phyloP scores from a whole-genome alignment of 1,139 yeast genomes.

The Saccharomyces pastorianus region DNA sequence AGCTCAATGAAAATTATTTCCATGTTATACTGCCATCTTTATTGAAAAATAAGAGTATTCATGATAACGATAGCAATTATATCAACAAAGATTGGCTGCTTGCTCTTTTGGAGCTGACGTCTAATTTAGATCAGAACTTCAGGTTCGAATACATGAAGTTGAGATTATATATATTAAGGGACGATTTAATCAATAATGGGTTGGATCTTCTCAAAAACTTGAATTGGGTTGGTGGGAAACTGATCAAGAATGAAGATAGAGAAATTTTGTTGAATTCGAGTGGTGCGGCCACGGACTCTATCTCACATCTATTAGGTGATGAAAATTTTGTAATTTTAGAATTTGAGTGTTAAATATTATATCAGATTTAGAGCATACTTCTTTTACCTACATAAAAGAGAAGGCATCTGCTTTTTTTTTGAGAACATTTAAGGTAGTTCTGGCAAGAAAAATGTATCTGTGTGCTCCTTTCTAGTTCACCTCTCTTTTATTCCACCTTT shows the following conservation, averaged over 20 bases:
- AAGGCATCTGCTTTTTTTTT: too few relatives aligned
- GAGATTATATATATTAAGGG: constrained; percentile 21
- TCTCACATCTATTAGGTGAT: constrained; percentile 16
- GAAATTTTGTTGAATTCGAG: constrained; percentile 5
- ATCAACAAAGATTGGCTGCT: constrained; percentile 22
- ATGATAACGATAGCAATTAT: constrained; percentile 7
- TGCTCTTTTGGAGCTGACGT: constrained; percentile 23
- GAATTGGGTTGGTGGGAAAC: constrained; percentile 29
- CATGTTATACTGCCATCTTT: constrained; percentile 17
- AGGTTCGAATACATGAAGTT: constrained; percentile 6
- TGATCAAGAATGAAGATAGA: constrained; percentile 25
- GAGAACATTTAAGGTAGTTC: too few relatives aligned
- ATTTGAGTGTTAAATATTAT: constrained; percentile 21
- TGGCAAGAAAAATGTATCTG: too few relatives aligned
- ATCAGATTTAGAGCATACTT: too few relatives aligned
- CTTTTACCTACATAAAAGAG: too few relatives aligned
- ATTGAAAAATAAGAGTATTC: background rate
- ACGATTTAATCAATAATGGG: constrained; percentile 15
- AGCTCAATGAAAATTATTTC: constrained; percentile 13
- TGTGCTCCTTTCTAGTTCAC: background rate
- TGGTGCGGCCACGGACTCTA: constrained; percentile 9
- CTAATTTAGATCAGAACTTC: constrained; percentile 9
- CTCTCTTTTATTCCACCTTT: too few relatives aligned
- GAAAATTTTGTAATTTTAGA: constrained; percentile 26
- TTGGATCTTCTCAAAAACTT: constrained; percentile 21